Percentiles rank a stretch among this genome's conserved stretches.
Evolutionary conservation across 2,329 filamentous ascomycete genomes (phyloP).

Genomic region (Paecilomyces fulvus): DNA sequence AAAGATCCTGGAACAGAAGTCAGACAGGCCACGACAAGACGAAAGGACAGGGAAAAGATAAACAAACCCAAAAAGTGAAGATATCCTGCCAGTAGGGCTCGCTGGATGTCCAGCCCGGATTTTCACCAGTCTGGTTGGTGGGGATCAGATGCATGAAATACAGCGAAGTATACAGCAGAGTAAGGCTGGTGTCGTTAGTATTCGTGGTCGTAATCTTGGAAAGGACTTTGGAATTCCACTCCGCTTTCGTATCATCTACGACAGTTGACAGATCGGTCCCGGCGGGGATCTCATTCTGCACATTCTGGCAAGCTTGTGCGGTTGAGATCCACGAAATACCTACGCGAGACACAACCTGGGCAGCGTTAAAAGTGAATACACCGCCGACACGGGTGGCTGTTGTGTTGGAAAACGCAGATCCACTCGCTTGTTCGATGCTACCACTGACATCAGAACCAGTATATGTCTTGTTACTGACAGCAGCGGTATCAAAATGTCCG

Average conservation of each 20-base stretch:
- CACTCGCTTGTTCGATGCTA: constrained; percentile 20
- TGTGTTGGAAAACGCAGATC: constrained; percentile 32
- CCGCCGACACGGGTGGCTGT: constrained; percentile 34
- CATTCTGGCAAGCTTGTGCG: constrained; percentile 50
- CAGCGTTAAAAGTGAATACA: constrained; percentile 46
- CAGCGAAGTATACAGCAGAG: constrained; percentile 57
- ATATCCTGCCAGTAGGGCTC: constrained; percentile 67
- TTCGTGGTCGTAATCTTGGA: constrained; percentile 55
- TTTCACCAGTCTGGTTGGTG: constrained; percentile 63
- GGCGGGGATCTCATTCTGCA: constrained; percentile 48
- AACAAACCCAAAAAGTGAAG: constrained; percentile 55
- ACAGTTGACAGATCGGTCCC: constrained; percentile 38
- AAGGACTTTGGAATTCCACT: constrained; percentile 56
- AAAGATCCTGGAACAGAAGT: constrained; percentile 35
- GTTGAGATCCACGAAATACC: constrained; percentile 62
- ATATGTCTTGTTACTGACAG: constrained; percentile 22
- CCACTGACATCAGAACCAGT: constrained; percentile 16
- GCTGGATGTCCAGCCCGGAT: constrained; percentile 53
- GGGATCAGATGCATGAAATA: constrained; percentile 64
- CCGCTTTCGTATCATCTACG: constrained; percentile 39
- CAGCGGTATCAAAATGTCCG: constrained; percentile 46
- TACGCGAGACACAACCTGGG: constrained; percentile 48
- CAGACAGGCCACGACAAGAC: constrained; percentile 14
- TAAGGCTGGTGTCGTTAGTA: constrained; percentile 47
- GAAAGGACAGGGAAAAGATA: neutral